Base-by-base conservation (phyloP, 2,329 filamentous ascomycete species). In the Ceratocystis eucalypticola region DNA sequence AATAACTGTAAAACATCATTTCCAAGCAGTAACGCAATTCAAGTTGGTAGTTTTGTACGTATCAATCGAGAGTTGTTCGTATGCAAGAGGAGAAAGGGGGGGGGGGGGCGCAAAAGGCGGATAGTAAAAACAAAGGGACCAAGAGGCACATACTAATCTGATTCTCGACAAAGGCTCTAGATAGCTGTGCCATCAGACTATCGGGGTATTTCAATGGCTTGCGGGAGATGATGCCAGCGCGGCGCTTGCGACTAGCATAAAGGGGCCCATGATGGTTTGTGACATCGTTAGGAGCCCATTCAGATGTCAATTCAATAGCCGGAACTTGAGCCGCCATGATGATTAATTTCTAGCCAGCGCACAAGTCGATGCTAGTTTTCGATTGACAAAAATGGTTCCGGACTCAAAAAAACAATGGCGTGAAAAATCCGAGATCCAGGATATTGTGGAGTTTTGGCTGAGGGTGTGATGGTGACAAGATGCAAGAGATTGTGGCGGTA, bases 161-260 rank as follows among this genome's bases (percentile, higher is more conserved):
- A 75, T 93, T 89, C 72, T 88, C 80, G 70, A 90, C 84, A 74
- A 92, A 82, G 84, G 87, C 89, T 72, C 81, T 79, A 69, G 84
- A 82, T 59, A 88, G 75, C 68, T 81, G 80, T 72, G 82, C 84
- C 75, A 65, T 65, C 22, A 68, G 48, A 44, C 46, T 62, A 37
- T 68, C 66, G 44, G 63, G 64, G 50, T 68, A 68, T 50, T 68
- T 68, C 41, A 65, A 41, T 25, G 66, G 66, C 63, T 64, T 66
- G 57, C 66, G 64, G 20, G 66, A 68, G 57, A 68, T 68, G 59
- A 68, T 68, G 41, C 63, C 66, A 48, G 66, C 63, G 30, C 66
- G 66, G 44, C 66, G 66, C 48, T 68, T 68, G 46, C 61, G 57
- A 61, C 66, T 68, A 12, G 66, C 66, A 55, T 68, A 68, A n/a